Evolutionary conservation across 306 rosid species (phyloP).

Genomic region (Pachyrhizus erosus): DNA sequence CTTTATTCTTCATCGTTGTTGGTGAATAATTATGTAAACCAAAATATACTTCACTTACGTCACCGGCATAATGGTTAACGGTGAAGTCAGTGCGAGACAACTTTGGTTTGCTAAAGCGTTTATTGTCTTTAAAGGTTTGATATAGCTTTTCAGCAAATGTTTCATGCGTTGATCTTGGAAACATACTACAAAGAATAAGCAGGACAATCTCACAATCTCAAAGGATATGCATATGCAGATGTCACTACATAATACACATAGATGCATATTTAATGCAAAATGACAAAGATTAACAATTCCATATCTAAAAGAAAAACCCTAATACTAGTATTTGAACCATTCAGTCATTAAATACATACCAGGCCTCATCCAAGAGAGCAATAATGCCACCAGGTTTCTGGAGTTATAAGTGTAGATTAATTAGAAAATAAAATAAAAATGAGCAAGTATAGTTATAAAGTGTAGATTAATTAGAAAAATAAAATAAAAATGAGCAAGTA

Average conservation of each 20-base stretch:
- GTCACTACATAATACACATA: not conserved
- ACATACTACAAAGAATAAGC: slow-evolving; percentile 80
- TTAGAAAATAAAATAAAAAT: slow-evolving; percentile 48
- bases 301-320: slow-evolving; percentile 19
- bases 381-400: slow-evolving; percentile 98
- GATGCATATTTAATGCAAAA: not conserved
- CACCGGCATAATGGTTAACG: slow-evolving; percentile 93
- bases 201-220: slow-evolving; percentile 50
- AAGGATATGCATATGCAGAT: slow-evolving; percentile 15
- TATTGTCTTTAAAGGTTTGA: slow-evolving; percentile 85
- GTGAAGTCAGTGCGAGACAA: slow-evolving; percentile 86
- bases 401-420: slow-evolving; percentile 41
- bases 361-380: slow-evolving; percentile 98
- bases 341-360: slow-evolving; percentile 61
- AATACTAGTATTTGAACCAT: slow-evolving; percentile 12
- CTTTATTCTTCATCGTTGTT: not conserved
- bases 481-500: slow-evolving; percentile 3
- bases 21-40: slow-evolving; percentile 1
- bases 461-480: slow-evolving; percentile 49
- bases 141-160: slow-evolving; percentile 91
- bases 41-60: slow-evolving; percentile 65
- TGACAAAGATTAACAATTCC: slow-evolving; percentile 5
- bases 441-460: not conserved
- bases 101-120: slow-evolving; percentile 97
- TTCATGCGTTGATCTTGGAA: slow-evolving; percentile 95